A percentile compares a stretch with the other conserved stretches of the same genome.
Conservation (phyloP, 1,284 basidiomycete species). For the Puccinia coronata region DNA sequence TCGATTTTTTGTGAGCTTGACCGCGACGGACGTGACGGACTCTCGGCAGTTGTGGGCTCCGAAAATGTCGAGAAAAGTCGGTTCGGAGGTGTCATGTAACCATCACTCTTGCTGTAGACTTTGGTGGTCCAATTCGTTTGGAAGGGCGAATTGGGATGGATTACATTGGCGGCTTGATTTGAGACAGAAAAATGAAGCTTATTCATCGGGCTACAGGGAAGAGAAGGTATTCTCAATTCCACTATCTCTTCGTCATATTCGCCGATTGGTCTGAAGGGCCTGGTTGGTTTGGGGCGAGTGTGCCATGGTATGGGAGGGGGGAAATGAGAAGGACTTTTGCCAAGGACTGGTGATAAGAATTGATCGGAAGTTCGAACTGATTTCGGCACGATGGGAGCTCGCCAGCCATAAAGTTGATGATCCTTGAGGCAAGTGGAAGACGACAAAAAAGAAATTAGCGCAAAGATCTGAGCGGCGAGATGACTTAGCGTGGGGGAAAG, state of each 20-base stretch:
- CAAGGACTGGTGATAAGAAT: background rate
- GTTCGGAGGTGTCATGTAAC: background rate
- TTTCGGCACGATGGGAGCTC: background rate
- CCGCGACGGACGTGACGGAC: background rate
- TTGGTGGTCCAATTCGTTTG: background rate
- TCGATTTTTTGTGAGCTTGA: background rate
- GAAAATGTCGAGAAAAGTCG: slow-evolving; percentile 2
- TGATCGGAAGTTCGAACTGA: slow-evolving; percentile 8
- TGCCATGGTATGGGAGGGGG: slow-evolving; percentile 15
- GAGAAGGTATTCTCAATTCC: background rate
- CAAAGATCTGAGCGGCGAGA: background rate
- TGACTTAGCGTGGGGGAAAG: background rate
- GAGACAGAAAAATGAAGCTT: background rate
- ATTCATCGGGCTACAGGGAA: background rate
- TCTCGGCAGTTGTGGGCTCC: background rate
- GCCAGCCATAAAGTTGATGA: background rate
- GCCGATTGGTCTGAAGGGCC: slow-evolving; percentile 1
- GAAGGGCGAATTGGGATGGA: background rate
- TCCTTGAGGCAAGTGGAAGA: background rate
- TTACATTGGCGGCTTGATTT: background rate
- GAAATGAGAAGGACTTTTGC: background rate
- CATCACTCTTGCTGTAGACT: background rate
- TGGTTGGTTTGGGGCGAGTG: slow-evolving; percentile 5
- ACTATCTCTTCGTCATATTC: slow-evolving; percentile 21
- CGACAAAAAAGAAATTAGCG: background rate